Conservation (phyloP, 164 flowering plant genomes). For the Amborella trichopoda region DNA sequence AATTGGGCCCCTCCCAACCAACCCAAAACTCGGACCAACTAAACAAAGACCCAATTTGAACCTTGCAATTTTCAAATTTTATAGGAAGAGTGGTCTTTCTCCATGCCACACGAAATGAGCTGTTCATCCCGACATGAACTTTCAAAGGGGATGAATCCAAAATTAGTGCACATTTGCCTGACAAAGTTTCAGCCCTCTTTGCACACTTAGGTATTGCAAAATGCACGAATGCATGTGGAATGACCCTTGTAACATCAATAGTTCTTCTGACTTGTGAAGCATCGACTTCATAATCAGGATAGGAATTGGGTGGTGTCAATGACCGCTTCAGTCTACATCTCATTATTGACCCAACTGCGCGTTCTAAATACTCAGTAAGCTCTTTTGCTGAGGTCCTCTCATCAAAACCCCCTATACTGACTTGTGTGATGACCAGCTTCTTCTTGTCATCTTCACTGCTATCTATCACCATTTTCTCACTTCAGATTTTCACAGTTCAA, state of each 20-base stretch:
- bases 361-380: slow-evolving; percentile 39
- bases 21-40: slow-evolving; percentile 40
- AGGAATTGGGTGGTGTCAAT: slow-evolving; percentile 66
- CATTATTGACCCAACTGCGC: slow-evolving; percentile 46
- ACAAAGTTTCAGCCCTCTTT: slow-evolving; percentile 29
- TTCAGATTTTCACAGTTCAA: no score
- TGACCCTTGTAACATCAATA: slow-evolving; percentile 41
- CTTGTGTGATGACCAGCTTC: slow-evolving; percentile 37
- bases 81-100: slow-evolving; percentile 39
- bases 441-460: slow-evolving; percentile 26
- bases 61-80: slow-evolving; percentile 34
- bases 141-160: slow-evolving; percentile 26
- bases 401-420: slow-evolving; percentile 66
- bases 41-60: slow-evolving; percentile 51
- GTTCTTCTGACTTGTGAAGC: slow-evolving; percentile 5
- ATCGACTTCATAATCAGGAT: slow-evolving; percentile 39
- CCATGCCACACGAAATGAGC: slow-evolving; percentile 34
- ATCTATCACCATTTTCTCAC: not conserved
- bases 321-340: slow-evolving; percentile 80
- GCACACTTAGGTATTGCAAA: slow-evolving; percentile 46
- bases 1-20: slow-evolving; percentile 62
- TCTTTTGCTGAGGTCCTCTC: slow-evolving; percentile 29
- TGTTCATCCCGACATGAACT: slow-evolving; percentile 57
- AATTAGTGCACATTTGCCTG: slow-evolving; percentile 34
- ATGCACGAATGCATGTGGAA: slow-evolving; percentile 91